Evolutionary conservation across 257 asterid species (phyloP).

Genomic region (Jasminum sambac): DNA sequence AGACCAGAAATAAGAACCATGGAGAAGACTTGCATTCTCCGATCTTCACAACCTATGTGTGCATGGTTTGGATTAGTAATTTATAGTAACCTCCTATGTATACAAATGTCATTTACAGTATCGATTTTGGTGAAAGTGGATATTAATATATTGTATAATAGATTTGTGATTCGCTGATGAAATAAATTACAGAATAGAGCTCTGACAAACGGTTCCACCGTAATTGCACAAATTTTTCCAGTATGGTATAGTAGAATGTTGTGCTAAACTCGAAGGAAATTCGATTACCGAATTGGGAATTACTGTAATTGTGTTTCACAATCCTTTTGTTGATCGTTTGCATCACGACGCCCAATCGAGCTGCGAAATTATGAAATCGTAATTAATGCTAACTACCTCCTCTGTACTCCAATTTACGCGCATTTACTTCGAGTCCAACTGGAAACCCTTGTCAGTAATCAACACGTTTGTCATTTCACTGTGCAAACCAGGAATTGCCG

Average conservation of each 20-base stretch:
- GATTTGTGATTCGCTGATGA: not conserved
- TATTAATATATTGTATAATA: not conserved
- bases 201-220: too few relatives aligned
- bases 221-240: too few relatives aligned
- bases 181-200: not conserved
- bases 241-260: too few relatives aligned
- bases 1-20: not conserved
- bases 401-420: not conserved
- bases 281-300: not conserved
- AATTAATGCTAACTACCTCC: not conserved
- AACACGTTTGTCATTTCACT: not conserved
- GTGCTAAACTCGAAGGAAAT: not conserved
- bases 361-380: not conserved
- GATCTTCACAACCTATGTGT: not conserved
- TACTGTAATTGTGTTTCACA: not conserved
- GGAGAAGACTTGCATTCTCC: not conserved
- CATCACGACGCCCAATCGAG: not conserved
- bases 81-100: not conserved
- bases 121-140: not conserved
- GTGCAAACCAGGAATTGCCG: not conserved
- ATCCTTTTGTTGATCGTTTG: not conserved
- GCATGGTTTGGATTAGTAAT: not conserved
- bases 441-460: not conserved
- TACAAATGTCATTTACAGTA: not conserved
- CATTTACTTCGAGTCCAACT: not conserved